These are phyloP conservation scores for Dianthus caryophyllus DNA, from an alignment of 148 eudicot species.

Conservation along the genomic window DNA sequence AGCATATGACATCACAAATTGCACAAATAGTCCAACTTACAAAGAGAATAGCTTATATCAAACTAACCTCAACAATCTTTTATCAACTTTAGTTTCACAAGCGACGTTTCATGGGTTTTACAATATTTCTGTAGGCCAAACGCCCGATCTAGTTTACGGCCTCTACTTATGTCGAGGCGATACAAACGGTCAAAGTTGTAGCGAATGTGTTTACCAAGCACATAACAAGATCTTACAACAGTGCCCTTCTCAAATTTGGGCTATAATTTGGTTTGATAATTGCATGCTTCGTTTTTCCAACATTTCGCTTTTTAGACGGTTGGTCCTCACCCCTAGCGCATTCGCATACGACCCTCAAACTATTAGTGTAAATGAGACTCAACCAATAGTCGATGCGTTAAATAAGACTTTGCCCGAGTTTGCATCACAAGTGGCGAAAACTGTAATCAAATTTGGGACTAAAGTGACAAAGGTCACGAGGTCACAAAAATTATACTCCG, in stretches of 20 bases:
- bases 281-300: conserved; percentile 28
- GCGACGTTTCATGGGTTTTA: conserved; percentile 10
- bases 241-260: conserved; percentile 21
- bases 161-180: conserved; percentile 20
- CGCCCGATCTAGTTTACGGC: conserved; percentile 3
- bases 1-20: conserved; percentile 15
- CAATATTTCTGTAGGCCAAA: conserved; percentile 14
- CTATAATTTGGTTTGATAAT: conserved; percentile 16
- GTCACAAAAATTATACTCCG: conserved; percentile 10
- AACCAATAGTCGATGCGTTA: neutral
- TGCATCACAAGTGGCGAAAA: neutral
- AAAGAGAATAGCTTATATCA: conserved; percentile 15
- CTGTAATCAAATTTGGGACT: neutral
- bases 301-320: neutral
- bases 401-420: conserved; percentile 5
- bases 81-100: conserved; percentile 3
- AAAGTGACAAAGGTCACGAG: conserved; percentile 1
- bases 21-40: conserved; percentile 17
- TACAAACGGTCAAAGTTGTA: conserved; percentile 3
- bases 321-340: conserved; percentile 8
- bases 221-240: conserved; percentile 4
- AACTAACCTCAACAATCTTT: conserved; percentile 16
- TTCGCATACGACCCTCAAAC: neutral
- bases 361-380: conserved; percentile 2
- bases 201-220: conserved; percentile 18